phyloP scores from a whole-genome alignment of 2,329 filamentous ascomycete species.

The Teratosphaeria destructans region DNA sequence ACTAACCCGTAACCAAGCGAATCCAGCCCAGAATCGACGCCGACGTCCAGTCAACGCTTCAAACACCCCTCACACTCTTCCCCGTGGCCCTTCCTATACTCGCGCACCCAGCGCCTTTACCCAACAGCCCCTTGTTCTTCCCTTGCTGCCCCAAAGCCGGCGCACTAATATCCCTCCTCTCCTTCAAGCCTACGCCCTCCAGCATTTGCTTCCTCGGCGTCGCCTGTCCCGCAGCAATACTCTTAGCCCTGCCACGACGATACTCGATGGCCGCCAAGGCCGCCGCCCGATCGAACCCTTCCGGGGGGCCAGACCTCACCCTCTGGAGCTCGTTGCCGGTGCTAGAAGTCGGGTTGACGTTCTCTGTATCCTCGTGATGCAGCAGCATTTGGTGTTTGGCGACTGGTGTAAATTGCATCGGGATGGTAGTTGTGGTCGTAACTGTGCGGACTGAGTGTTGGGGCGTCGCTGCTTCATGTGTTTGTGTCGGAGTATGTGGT shows the following conservation, averaged over 20 bases:
- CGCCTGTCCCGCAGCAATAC: conserved; percentile 52
- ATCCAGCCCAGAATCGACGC: background rate
- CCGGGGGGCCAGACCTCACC: conserved; percentile 1
- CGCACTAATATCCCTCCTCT: conserved; percentile 38
- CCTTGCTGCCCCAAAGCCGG: conserved; percentile 24
- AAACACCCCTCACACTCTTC: background rate
- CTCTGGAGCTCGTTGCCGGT: conserved; percentile 4
- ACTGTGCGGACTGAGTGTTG: conserved; percentile 28
- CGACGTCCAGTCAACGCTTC: background rate
- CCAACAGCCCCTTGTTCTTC: background rate
- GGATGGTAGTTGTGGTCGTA: conserved; percentile 40
- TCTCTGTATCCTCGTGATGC: conserved; percentile 10
- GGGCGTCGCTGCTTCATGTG: conserved; percentile 1
- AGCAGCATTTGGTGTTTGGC: conserved; percentile 16
- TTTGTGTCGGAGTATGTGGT: conserved; percentile 16
- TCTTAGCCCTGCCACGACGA: conserved; percentile 59
- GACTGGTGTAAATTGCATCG: conserved; percentile 36
- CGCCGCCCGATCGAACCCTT: conserved; percentile 50
- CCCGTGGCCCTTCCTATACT: conserved; percentile 5
- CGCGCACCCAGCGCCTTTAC: background rate
- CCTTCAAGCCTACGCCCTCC: conserved; percentile 33
- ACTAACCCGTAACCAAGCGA: background rate
- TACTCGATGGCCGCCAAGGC: conserved; percentile 66
- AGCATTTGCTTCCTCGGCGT: conserved; percentile 53
- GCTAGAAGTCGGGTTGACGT: conserved; percentile 8